These are phyloP conservation scores for Ceratocystis alfenasii DNA, from an alignment of 2,329 filamentous ascomycete genomes.

Conservation along the genomic window DNA sequence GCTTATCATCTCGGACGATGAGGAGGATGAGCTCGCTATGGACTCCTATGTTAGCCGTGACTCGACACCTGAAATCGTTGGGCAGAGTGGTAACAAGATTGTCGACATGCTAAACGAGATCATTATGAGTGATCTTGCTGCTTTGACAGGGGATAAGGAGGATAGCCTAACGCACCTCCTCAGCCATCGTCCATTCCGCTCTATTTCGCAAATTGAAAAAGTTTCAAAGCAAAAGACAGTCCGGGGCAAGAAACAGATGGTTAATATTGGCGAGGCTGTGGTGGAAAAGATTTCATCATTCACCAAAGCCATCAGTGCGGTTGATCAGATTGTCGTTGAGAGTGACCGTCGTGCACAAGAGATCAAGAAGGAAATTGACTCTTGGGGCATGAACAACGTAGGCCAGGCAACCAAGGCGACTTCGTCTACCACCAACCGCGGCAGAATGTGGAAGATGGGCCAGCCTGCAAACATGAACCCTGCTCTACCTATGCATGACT, in stretches of 20 bases:
- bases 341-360: conserved; percentile 60
- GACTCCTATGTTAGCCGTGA: conserved; percentile 25
- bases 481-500: conserved; percentile 72
- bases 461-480: conserved; percentile 71
- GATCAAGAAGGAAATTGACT: conserved; percentile 36
- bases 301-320: conserved; percentile 66
- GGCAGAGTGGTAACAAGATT: conserved; percentile 38
- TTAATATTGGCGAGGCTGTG: conserved; percentile 42
- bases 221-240: conserved; percentile 46
- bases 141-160: conserved; percentile 65
- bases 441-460: conserved; percentile 24
- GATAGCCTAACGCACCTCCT: conserved; percentile 58
- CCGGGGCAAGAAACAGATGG: conserved; percentile 30
- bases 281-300: conserved; percentile 52
- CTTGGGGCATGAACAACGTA: conserved; percentile 39
- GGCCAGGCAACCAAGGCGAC: conserved; percentile 30
- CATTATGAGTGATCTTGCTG: conserved; percentile 60
- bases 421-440: conserved; percentile 4
- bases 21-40: conserved; percentile 34
- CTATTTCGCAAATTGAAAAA: conserved; percentile 44
- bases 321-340: conserved; percentile 66
- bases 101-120: conserved; percentile 76
- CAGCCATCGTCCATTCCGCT: conserved; percentile 59
- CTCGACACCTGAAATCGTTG: conserved; percentile 21
- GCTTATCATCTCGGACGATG: conserved; percentile 30